Evolutionary conservation across 257 asterid species (phyloP).

Genomic region (Fraxinus pennsylvanica): DNA sequence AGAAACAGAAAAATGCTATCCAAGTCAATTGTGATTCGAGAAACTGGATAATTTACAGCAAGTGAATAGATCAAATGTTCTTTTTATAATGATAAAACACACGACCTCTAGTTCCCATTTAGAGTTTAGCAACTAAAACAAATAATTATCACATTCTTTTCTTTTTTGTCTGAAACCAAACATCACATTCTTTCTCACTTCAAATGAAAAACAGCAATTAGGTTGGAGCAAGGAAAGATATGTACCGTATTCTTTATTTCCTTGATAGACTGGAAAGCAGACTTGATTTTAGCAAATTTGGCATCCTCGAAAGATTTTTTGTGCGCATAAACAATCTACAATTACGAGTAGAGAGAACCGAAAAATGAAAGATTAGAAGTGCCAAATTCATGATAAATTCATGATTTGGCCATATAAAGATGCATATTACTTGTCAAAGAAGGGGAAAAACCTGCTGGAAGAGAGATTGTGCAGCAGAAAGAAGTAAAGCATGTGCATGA

Average conservation of each 20-base stretch:
- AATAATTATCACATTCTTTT: background rate
- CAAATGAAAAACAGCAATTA: constrained; percentile 11
- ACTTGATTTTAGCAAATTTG: constrained; percentile 50
- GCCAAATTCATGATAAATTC: constrained; percentile 14
- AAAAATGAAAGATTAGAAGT: constrained; percentile 23
- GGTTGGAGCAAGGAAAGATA: constrained; percentile 19
- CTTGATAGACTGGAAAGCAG: constrained; percentile 36
- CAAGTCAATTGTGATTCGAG: constrained; percentile 2
- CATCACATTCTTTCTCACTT: background rate
- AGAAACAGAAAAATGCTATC: background rate
- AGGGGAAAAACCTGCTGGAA: constrained; percentile 65
- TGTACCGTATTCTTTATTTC: constrained; percentile 42
- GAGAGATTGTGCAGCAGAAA: constrained; percentile 66
- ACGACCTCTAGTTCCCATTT: background rate
- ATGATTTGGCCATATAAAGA: constrained; percentile 22
- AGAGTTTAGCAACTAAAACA: background rate
- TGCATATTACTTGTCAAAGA: constrained; percentile 3
- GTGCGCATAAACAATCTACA: constrained; percentile 70
- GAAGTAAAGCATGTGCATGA: constrained; percentile 44
- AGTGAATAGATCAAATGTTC: background rate
- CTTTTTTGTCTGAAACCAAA: background rate
- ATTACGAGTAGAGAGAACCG: constrained; percentile 19
- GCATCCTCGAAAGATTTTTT: constrained; percentile 61
- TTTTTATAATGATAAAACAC: background rate
- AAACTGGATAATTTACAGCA: constrained; percentile 17